Evolutionary conservation across 2,329 filamentous ascomycete species (phyloP), one percentile per base, ranked within the genome.

Genomic region (Colletotrichum tanaceti): DNA sequence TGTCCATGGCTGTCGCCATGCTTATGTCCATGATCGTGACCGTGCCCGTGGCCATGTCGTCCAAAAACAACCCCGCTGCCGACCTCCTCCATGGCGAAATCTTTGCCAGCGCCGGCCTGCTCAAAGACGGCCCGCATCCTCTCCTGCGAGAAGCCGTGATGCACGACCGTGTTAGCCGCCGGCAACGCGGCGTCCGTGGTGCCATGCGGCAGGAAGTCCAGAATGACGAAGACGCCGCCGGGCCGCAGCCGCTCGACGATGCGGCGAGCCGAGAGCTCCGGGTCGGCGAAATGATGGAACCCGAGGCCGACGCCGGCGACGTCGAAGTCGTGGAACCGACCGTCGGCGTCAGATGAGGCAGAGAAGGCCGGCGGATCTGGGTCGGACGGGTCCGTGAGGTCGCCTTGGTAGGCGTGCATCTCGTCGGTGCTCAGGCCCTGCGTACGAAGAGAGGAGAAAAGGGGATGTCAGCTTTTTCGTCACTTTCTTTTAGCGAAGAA

Each of bases 291-390:
- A 76, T 93, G 90, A 77, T 91, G 90, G 71, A 90, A 86, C 1
- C 87, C 89, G 50, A 89, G 78, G 41, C 89, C 89, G 20, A 92
- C 86, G 49, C 84, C 85, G 6, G 87, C 87, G 43, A 91, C 75
- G 76, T 95, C 91, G 75, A 95, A 93, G 75, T 88, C 83, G 76
- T 84, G 87, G 80, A 91, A 93, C 39, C 89, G 84, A 13, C 85
- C 80, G 54, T 84, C 85, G 46, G 86, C 81, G 53, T 57, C 38
- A 39, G 89, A 84, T 11, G 86, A 80, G 57, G 84, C 85, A 46
- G 86, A 81, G 70, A 94, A 85, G 24, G 85, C 79, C 1, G 83
- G 79, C 20, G 91, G 84, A 49, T 84, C 80, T 3, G 82, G 74
- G 54, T 85, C 81, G 10, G 77, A 71, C 2, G 81, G 74, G 65